Conservation (phyloP, 768 basidiomycete species). For the Lanmaoa pseudosensibilis region DNA sequence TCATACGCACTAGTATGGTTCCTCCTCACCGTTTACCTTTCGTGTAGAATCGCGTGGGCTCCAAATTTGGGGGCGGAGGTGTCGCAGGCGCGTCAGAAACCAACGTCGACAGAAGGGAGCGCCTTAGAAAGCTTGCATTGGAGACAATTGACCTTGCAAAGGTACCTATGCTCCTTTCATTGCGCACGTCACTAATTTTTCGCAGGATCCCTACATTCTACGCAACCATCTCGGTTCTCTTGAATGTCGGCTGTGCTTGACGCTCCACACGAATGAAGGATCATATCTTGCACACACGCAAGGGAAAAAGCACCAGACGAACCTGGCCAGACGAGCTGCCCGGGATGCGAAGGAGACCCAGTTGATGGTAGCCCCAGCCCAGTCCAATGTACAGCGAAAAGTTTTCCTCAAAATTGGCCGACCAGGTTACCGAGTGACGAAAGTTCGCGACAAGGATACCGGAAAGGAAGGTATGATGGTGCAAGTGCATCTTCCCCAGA, state of each 20-base stretch:
- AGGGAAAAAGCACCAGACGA: slow-evolving; percentile 99
- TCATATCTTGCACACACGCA: slow-evolving; percentile 99
- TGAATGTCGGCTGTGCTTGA: slow-evolving; percentile 96
- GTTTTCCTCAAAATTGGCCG: slow-evolving; percentile 96
- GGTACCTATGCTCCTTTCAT: slow-evolving; percentile 42
- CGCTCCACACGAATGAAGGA: slow-evolving; percentile 98
- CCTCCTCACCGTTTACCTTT: slow-evolving; percentile 2
- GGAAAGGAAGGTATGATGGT: slow-evolving; percentile 97
- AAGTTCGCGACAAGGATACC: slow-evolving; percentile 88
- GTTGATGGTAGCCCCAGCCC: slow-evolving; percentile 82
- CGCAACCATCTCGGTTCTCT: slow-evolving; percentile 98
- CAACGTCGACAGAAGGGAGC: slow-evolving; percentile 93
- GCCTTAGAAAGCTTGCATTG: slow-evolving; percentile 89
- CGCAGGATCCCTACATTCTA: slow-evolving; percentile 94
- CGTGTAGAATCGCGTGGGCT: slow-evolving; percentile 88
- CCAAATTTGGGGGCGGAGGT: slow-evolving; percentile 95
- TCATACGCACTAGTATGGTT: neutral
- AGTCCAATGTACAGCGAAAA: slow-evolving; percentile 82
- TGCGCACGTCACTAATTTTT: slow-evolving; percentile 10
- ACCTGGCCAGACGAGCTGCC: slow-evolving; percentile 95
- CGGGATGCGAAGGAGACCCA: slow-evolving; percentile 93
- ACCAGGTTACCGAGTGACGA: slow-evolving; percentile 94
- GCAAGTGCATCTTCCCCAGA: slow-evolving; percentile 93
- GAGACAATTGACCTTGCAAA: slow-evolving; percentile 99
- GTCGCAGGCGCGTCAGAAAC: slow-evolving; percentile 94